Evolutionary conservation across 805 yeast genomes (phyloP).

Genomic region (Lachancea quebecensis): DNA sequence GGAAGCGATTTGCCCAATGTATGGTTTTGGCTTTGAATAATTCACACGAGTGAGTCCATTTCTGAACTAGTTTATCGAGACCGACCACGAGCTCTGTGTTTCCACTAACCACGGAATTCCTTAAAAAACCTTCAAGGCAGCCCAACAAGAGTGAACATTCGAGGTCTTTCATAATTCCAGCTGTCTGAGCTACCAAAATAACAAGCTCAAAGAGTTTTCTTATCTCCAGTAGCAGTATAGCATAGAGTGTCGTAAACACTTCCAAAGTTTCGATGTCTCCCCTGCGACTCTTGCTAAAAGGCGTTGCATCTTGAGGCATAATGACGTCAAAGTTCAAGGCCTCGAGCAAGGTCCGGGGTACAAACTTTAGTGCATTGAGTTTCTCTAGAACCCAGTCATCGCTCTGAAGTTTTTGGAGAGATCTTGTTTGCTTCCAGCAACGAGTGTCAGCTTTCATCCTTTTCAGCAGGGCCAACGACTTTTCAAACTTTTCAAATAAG

Average conservation of each 20-base stretch:
- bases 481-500: constrained; percentile 1
- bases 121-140: constrained; percentile 10
- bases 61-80: constrained; percentile 6
- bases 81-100: constrained; percentile 8
- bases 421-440: constrained; percentile 2
- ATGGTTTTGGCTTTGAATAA: neutral
- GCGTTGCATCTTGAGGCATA: constrained; percentile 1
- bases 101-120: constrained; percentile 7
- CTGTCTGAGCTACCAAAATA: neutral
- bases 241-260: constrained; percentile 6
- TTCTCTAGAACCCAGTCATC: constrained; percentile 2
- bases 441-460: neutral
- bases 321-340: constrained; percentile 4
- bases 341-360: constrained; percentile 3
- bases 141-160: neutral
- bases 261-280: constrained; percentile 7
- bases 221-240: constrained; percentile 5
- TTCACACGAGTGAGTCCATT: constrained; percentile 1
- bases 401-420: neutral
- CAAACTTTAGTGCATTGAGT: constrained; percentile 1
- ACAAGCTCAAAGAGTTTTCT: constrained; percentile 7
- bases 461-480: neutral
- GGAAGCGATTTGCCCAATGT: neutral
- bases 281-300: constrained; percentile 1
- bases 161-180: neutral